These are phyloP conservation scores for Bipolaris oryzae DNA, from an alignment of 2,329 filamentous ascomycete genomes.

Conservation along the genomic window DNA sequence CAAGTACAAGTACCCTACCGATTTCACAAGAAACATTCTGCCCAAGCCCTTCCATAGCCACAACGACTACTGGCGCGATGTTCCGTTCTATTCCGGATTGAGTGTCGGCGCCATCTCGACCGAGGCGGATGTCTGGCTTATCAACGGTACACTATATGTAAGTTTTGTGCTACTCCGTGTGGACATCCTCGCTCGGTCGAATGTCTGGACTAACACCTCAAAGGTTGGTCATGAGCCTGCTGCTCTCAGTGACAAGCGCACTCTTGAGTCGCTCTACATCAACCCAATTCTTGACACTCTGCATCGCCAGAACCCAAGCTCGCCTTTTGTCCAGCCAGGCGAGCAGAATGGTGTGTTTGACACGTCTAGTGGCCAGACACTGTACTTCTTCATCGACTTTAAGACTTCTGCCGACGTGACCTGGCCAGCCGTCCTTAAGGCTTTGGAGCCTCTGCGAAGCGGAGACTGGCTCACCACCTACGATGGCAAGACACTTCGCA, in stretches of 20 bases:
- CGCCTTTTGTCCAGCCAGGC: conserved; percentile 52
- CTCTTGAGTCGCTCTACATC: conserved; percentile 64
- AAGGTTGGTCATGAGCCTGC: conserved; percentile 63
- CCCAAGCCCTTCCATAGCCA: conserved; percentile 63
- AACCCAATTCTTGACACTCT: conserved; percentile 64
- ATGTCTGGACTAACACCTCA: background rate
- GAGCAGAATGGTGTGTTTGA: conserved; percentile 68
- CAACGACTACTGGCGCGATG: conserved; percentile 64
- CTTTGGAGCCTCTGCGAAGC: conserved; percentile 62
- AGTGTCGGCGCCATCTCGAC: conserved; percentile 63
- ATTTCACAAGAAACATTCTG: conserved; percentile 64
- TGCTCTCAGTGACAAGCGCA: conserved; percentile 59
- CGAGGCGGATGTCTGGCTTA: conserved; percentile 67
- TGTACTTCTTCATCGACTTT: conserved; percentile 69
- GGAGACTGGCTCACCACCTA: conserved; percentile 61
- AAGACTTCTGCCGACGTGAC: conserved; percentile 64
- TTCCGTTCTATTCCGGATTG: conserved; percentile 59
- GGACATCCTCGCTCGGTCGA: background rate
- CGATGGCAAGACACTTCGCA: conserved; percentile 54
- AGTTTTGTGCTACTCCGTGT: conserved; percentile 20
- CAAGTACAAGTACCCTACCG: conserved; percentile 65
- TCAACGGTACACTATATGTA: conserved; percentile 61
- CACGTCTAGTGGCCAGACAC: conserved; percentile 61
- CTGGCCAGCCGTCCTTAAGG: conserved; percentile 62
- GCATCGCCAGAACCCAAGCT: conserved; percentile 61